phyloP scores from a whole-genome alignment of 345 rosid genomes.

The Eucalyptus curtisii region DNA sequence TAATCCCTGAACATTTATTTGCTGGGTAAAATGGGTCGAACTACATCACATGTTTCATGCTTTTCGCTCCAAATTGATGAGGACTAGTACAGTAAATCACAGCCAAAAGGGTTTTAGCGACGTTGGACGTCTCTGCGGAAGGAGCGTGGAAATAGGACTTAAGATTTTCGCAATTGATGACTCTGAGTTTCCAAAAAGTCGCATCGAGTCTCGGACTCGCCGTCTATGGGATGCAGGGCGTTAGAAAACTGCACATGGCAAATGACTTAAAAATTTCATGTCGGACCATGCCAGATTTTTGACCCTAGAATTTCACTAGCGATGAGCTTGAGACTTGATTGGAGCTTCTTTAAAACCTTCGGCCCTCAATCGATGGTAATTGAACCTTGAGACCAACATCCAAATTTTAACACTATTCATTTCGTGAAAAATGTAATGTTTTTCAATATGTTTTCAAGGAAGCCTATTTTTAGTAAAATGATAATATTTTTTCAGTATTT shows the following conservation, averaged over 20 bases:
- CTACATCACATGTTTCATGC: background rate
- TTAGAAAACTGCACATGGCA: background rate
- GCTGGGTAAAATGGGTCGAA: background rate
- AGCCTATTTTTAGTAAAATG: background rate
- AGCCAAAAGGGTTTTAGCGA: background rate
- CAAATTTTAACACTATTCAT: background rate
- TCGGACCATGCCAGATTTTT: background rate
- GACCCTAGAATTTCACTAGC: fast-evolving
- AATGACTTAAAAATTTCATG: background rate
- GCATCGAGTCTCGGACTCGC: background rate
- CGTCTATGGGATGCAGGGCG: background rate
- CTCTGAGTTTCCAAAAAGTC: background rate
- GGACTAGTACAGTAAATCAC: background rate
- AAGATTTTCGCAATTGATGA: background rate
- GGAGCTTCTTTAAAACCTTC: background rate
- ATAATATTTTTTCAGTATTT: too few species aligned
- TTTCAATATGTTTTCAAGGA: too few species aligned
- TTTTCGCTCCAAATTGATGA: background rate
- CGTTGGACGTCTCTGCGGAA: background rate
- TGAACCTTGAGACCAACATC: background rate
- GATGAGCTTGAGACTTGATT: background rate
- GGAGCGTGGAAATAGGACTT: background rate
- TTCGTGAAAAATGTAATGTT: too few species aligned
- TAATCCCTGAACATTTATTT: background rate
- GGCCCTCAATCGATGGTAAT: background rate